Conservation (phyloP, 352 stramenopile genomes). For the Phytophthora pistaciae region DNA sequence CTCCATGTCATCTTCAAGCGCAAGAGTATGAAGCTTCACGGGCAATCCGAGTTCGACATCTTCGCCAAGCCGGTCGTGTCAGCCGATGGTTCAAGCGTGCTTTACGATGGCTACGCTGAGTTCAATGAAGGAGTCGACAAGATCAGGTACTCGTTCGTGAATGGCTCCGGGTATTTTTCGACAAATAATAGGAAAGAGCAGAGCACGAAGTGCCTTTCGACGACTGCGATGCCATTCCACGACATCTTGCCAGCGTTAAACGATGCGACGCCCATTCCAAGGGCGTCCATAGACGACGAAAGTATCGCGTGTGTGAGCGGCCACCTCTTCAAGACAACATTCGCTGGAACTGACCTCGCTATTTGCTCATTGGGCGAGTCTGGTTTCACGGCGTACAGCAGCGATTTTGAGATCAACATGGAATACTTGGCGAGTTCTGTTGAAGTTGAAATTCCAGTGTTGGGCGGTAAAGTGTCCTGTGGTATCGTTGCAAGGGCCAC, state of each 20-base stretch:
- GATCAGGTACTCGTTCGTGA: too few relatives aligned
- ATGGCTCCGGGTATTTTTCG: too few relatives aligned
- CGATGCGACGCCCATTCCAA: slow-evolving; percentile 12
- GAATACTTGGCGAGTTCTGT: slow-evolving; percentile 27
- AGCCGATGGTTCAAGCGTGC: too few relatives aligned
- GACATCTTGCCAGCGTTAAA: slow-evolving; percentile 33
- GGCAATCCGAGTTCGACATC: too few relatives aligned
- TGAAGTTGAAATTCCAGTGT: neutral
- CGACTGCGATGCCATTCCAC: slow-evolving; percentile 27
- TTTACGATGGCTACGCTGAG: too few relatives aligned
- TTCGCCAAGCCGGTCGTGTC: too few relatives aligned
- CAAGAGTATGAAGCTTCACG: too few relatives aligned
- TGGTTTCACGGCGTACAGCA: slow-evolving; percentile 39
- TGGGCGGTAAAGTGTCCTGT: slow-evolving; percentile 11
- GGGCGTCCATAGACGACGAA: slow-evolving; percentile 15
- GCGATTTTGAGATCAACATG: slow-evolving; percentile 43
- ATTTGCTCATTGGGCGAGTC: slow-evolving; percentile 27
- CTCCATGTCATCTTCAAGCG: too few relatives aligned
- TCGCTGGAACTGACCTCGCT: slow-evolving; percentile 32
- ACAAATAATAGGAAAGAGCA: neutral
- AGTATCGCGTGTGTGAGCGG: slow-evolving; percentile 31
- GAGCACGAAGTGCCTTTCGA: slow-evolving; percentile 23
- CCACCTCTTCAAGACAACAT: slow-evolving; percentile 37
- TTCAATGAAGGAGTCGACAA: too few relatives aligned
- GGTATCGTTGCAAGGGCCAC: slow-evolving; percentile 1